These are phyloP conservation scores for Dioscorea alata DNA, from an alignment of 106 monocot genomes.

Conservation along the genomic window DNA sequence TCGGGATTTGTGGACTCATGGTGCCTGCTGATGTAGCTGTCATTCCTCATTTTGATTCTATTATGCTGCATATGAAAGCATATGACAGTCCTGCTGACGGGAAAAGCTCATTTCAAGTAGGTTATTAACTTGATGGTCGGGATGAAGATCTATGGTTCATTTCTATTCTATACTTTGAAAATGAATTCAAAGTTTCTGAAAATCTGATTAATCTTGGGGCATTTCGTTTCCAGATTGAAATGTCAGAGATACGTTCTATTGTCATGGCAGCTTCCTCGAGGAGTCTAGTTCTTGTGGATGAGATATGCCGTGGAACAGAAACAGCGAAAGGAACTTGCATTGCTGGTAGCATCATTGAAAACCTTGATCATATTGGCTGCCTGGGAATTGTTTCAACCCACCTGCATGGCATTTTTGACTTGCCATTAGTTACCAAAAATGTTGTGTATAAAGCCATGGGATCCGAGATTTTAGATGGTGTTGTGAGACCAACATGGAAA, in stretches of 20 bases:
- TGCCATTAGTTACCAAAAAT: conserved; percentile 59
- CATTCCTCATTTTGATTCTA: conserved; percentile 88
- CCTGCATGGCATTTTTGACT: conserved; percentile 88
- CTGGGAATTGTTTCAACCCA: conserved; percentile 94
- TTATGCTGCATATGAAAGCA: conserved; percentile 97
- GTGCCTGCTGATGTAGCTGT: conserved; percentile 80
- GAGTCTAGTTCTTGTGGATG: conserved; percentile 88
- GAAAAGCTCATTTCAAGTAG: conserved; percentile 96
- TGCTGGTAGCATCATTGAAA: conserved; percentile 92
- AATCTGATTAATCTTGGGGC: conserved; percentile 1
- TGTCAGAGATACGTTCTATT: conserved; percentile 85
- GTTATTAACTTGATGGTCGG: background rate
- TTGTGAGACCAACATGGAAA: conserved; percentile 68
- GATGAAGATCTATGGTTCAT: background rate
- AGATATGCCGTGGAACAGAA: conserved; percentile 97
- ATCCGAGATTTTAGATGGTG: conserved; percentile 46
- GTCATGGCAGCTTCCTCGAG: conserved; percentile 42
- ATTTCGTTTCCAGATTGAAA: conserved; percentile 69
- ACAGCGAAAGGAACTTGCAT: conserved; percentile 97
- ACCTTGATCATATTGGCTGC: conserved; percentile 71
- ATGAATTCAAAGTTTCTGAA: background rate
- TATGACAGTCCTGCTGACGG: conserved; percentile 99
- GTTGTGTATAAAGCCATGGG: conserved; percentile 77
- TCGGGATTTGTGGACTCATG: conserved; percentile 98
- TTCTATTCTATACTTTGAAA: no score